Conservation (phyloP, 2,329 filamentous ascomycete genomes). For the Pyrenophora seminiperda region DNA sequence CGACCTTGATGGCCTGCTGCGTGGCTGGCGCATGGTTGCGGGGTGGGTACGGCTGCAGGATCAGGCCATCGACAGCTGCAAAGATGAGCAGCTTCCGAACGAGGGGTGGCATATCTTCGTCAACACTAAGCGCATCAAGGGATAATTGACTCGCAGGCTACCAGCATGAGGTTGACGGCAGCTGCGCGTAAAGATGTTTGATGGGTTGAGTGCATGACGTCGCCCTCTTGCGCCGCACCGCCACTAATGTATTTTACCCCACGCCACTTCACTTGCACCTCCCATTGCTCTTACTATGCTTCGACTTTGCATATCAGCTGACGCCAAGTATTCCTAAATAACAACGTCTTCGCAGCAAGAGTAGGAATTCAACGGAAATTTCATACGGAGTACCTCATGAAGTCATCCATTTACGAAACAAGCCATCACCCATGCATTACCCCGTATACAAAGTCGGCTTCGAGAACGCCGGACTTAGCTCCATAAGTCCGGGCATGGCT, state of each 20-base stretch:
- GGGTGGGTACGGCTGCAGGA: constrained; percentile 72
- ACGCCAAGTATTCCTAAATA: too few relatives aligned
- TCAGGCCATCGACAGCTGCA: constrained; percentile 79
- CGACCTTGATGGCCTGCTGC: constrained; percentile 68
- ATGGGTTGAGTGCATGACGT: constrained; percentile 9
- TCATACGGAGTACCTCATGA: too few relatives aligned
- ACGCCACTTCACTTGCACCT: background rate
- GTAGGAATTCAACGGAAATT: too few relatives aligned
- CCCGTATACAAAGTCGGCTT: too few relatives aligned
- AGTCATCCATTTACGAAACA: too few relatives aligned
- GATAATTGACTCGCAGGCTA: background rate
- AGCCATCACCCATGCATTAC: too few relatives aligned
- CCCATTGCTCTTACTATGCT: too few relatives aligned
- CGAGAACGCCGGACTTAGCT: too few relatives aligned
- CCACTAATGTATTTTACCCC: constrained; percentile 5
- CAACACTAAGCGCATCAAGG: constrained; percentile 5
- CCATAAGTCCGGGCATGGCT: too few relatives aligned
- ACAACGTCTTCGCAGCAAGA: too few relatives aligned
- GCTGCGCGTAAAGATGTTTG: background rate
- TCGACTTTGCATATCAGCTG: too few relatives aligned
- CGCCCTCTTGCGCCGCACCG: constrained; percentile 1
- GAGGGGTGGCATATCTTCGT: constrained; percentile 69
- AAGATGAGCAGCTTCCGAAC: constrained; percentile 80
- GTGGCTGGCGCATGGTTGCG: constrained; percentile 60
- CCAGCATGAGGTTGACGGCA: constrained; percentile 4